Evolutionary conservation across 495 filamentous ascomycete species (phyloP).

Genomic region (Penicillium cosmopolitanum): DNA sequence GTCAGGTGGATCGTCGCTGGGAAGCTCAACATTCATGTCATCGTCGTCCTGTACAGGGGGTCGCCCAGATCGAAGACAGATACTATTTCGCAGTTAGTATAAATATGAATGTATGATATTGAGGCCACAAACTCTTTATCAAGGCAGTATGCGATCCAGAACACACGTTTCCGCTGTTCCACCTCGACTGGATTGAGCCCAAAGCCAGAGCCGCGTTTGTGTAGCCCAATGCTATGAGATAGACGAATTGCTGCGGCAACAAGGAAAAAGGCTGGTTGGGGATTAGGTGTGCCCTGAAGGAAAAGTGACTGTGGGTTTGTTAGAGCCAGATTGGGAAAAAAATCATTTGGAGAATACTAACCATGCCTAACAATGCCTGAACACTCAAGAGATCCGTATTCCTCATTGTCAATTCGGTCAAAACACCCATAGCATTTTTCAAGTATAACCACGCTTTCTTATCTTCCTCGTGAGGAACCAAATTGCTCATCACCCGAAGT

Average conservation of each 20-base stretch:
- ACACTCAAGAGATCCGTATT: constrained; percentile 96
- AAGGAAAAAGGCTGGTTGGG: constrained; percentile 91
- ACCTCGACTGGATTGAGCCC: constrained; percentile 88
- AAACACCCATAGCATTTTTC: constrained; percentile 93
- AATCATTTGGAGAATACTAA: constrained; percentile 31
- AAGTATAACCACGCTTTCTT: constrained; percentile 92
- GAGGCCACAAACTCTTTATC: constrained; percentile 75
- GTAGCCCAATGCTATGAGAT: constrained; percentile 91
- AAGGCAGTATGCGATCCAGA: constrained; percentile 96
- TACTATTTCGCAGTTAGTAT: constrained; percentile 43
- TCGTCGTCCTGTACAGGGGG: constrained; percentile 96
- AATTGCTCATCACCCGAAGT: constrained; percentile 91
- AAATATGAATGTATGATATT: background rate
- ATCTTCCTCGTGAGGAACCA: constrained; percentile 87
- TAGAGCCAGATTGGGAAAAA: background rate
- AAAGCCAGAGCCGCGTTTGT: constrained; percentile 90
- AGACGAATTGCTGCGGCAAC: constrained; percentile 91
- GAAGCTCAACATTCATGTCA: constrained; percentile 97
- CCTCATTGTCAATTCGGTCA: constrained; percentile 90
- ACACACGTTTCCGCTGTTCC: constrained; percentile 94
- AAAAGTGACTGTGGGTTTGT: constrained; percentile 68
- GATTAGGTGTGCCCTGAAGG: constrained; percentile 95
- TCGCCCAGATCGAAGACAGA: constrained; percentile 89
- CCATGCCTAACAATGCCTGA: constrained; percentile 95
- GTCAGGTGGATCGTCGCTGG: constrained; percentile 86